A percentile compares a stretch with the other conserved stretches of the same genome.
Conservation (phyloP, 2,329 filamentous ascomycete species). For the Penicillium fuscoglaucum region DNA sequence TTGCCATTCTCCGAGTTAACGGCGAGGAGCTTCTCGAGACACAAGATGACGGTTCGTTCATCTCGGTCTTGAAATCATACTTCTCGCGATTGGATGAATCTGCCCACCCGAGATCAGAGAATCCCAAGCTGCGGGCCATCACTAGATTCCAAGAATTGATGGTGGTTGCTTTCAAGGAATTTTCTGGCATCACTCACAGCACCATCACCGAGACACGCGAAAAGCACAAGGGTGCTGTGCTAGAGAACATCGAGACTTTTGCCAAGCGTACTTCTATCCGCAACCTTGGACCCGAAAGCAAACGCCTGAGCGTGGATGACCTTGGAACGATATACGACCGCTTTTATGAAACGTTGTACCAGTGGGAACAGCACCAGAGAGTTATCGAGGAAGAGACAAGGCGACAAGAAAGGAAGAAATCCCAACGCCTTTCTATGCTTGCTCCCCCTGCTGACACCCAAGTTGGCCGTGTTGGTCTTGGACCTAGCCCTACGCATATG, state of each 20-base stretch:
- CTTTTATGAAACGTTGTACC: constrained; percentile 89
- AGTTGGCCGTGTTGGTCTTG: constrained; percentile 82
- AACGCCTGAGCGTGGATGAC: constrained; percentile 80
- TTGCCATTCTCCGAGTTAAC: constrained; percentile 96
- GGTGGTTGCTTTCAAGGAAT: constrained; percentile 99
- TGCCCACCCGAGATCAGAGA: constrained; percentile 92
- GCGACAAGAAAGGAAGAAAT: constrained; percentile 62
- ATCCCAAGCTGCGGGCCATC: constrained; percentile 88
- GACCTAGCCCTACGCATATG: constrained; percentile 89
- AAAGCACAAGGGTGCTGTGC: constrained; percentile 90
- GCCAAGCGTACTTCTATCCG: constrained; percentile 95
- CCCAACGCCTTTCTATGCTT: constrained; percentile 42
- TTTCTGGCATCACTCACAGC: constrained; percentile 89
- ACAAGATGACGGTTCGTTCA: constrained; percentile 91
- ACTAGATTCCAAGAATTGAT: constrained; percentile 97
- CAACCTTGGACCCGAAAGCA: constrained; percentile 94
- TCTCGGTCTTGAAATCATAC: constrained; percentile 92
- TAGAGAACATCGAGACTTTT: constrained; percentile 96
- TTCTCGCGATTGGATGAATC: constrained; percentile 93
- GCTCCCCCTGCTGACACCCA: constrained; percentile 62
- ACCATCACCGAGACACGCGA: constrained; percentile 85
- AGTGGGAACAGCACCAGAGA: constrained; percentile 79
- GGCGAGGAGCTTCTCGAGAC: constrained; percentile 94
- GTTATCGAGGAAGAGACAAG: constrained; percentile 74
- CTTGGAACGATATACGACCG: constrained; percentile 88